phyloP scores from a whole-genome alignment of 2,329 filamentous ascomycete genomes.

The Penicillium sp. region DNA sequence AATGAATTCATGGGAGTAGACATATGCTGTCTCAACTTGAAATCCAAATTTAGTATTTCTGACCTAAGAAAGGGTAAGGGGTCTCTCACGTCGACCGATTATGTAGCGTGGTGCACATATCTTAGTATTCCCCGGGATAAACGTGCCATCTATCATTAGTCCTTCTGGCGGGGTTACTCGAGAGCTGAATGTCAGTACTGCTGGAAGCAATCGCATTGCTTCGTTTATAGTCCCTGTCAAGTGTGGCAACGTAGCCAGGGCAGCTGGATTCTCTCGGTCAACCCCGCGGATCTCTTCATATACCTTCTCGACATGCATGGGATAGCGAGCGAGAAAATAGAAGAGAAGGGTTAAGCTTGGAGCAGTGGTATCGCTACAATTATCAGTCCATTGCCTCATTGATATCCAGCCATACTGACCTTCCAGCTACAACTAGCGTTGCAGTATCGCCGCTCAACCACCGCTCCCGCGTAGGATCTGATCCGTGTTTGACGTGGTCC shows the following conservation, averaged over 20 bases:
- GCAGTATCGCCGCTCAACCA: conserved; percentile 8
- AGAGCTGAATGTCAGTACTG: not conserved
- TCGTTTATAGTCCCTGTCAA: conserved; percentile 1
- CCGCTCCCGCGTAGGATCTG: not conserved
- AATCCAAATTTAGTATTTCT: not conserved
- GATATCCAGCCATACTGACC: not conserved
- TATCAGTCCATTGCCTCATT: not conserved
- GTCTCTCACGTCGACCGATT: not conserved
- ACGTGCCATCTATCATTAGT: not conserved
- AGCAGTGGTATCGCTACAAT: conserved; percentile 8
- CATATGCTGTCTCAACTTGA: conserved; percentile 31
- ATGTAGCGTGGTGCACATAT: conserved; percentile 1
- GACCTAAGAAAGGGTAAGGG: not conserved
- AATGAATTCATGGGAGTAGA: conserved; percentile 38
- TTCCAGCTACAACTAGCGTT: conserved; percentile 4
- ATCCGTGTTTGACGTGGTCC: not conserved
- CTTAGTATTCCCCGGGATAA: not conserved
- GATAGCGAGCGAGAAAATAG: conserved; percentile 12
- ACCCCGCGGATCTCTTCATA: not conserved
- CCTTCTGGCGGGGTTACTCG: not conserved
- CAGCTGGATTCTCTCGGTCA: not conserved
- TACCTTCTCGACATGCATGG: not conserved
- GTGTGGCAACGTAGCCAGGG: not conserved
- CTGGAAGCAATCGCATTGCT: not conserved
- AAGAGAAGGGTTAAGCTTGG: conserved; percentile 7